Conservation (phyloP, 2,329 filamentous ascomycete species). For the Fusarium sp. region DNA sequence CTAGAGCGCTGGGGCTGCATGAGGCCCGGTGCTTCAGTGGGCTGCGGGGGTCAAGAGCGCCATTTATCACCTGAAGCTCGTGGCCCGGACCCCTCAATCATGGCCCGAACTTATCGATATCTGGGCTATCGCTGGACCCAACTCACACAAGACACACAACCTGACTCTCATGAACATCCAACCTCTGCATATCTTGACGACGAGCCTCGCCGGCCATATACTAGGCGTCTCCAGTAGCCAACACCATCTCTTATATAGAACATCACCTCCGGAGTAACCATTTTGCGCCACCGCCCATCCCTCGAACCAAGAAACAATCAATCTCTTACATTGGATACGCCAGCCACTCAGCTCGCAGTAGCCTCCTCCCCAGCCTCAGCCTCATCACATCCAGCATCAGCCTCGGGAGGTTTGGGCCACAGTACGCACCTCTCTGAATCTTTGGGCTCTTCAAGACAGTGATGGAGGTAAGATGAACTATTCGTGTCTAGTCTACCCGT, state of each 20-base stretch:
- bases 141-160: not conserved
- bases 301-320: not conserved
- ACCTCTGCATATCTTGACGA: constrained; percentile 1
- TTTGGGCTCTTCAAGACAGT: not conserved
- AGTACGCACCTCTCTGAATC: constrained; percentile 6
- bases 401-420: constrained; percentile 23
- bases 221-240: not conserved
- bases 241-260: not conserved
- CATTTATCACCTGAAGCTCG: constrained; percentile 16
- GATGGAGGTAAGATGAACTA: constrained; percentile 35
- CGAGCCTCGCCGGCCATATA: not conserved
- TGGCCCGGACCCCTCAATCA: constrained; percentile 13
- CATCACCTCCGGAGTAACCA: not conserved
- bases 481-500: constrained; percentile 3
- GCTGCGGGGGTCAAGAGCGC: constrained; percentile 12
- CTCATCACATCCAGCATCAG: constrained; percentile 16
- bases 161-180: constrained; percentile 5
- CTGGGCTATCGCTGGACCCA: not conserved
- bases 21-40: constrained; percentile 10
- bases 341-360: constrained; percentile 19
- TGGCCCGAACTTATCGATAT: not conserved
- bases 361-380: not conserved
- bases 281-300: not conserved
- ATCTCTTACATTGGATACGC: constrained; percentile 8
- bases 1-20: not conserved